Percentiles rank a stretch among this genome's conserved stretches.
phyloP scores from a whole-genome alignment of 257 asterid genomes.

The Echites panduratus region DNA sequence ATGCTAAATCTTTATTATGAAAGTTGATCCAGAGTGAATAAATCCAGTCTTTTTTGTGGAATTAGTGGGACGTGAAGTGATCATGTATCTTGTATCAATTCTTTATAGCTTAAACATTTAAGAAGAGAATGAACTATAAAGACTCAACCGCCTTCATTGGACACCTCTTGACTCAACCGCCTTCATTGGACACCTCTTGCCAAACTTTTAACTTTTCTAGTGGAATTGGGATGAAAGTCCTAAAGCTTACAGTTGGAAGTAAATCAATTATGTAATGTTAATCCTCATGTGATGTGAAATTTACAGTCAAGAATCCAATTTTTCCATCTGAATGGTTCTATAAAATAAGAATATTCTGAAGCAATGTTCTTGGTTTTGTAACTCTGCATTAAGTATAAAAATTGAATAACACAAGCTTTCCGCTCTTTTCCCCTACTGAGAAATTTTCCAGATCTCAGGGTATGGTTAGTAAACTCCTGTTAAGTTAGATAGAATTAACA shows the following conservation, averaged over 20 bases:
- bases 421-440: not conserved
- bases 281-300: not conserved
- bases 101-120: not conserved
- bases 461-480: not conserved
- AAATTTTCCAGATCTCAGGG: not conserved
- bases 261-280: too few relatives aligned
- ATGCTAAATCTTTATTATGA: not conserved
- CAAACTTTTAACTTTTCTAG: not conserved
- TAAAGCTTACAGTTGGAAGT: too few relatives aligned
- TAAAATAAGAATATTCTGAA: not conserved
- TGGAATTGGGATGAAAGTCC: not conserved
- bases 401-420: too few relatives aligned
- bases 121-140: constrained; percentile 2
- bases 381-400: too few relatives aligned
- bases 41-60: not conserved
- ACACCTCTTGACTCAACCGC: too few relatives aligned
- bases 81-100: not conserved
- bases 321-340: too few relatives aligned
- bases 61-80: not conserved
- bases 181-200: too few relatives aligned
- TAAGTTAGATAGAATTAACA: not conserved
- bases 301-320: not conserved
- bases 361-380: too few relatives aligned
- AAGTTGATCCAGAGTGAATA: not conserved
- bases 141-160: not conserved